phyloP scores from a whole-genome alignment of 2,329 filamentous ascomycete genomes.

The Camillea tinctor region DNA sequence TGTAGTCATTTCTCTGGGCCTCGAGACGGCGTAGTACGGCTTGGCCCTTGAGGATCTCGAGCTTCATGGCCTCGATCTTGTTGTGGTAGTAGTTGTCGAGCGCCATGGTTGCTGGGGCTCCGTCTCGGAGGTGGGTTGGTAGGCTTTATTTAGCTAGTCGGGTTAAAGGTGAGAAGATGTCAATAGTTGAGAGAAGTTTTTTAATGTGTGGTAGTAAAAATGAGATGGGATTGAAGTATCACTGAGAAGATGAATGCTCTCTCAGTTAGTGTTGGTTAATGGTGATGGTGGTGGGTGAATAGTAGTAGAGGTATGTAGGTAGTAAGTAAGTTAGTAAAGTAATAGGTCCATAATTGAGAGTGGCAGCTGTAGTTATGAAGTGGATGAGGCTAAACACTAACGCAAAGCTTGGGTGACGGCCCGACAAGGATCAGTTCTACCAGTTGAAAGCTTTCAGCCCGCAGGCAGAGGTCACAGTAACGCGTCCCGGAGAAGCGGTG shows the following conservation, averaged over 20 bases:
- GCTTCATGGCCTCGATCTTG: constrained; percentile 99
- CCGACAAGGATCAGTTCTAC: not conserved
- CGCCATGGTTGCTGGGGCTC: constrained; percentile 70
- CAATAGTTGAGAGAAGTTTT: not conserved
- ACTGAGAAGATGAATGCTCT: not conserved
- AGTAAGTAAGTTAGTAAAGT: not conserved
- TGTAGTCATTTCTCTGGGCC: constrained; percentile 98
- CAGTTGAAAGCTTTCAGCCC: not conserved
- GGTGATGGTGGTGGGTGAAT: too few relatives aligned
- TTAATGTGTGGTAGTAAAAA: not conserved
- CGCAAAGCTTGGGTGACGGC: not conserved
- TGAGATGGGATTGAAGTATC: not conserved
- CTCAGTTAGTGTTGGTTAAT: not conserved
- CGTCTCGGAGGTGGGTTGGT: constrained; percentile 15
- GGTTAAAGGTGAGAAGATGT: not conserved
- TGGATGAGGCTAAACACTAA: constrained; percentile 14
- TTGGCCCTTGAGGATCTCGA: constrained; percentile 99
- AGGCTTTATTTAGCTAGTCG: not conserved
- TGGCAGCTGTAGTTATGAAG: not conserved
- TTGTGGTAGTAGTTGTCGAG: constrained; percentile 99
- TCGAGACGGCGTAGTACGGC: constrained; percentile 91
- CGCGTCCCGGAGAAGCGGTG: constrained; percentile 25
- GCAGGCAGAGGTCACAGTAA: constrained; percentile 25
- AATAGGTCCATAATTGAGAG: not conserved
- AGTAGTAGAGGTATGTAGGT: too few relatives aligned